Percentiles rank a stretch among this genome's conserved stretches.
These are phyloP conservation scores for Nicotiana noctiflora DNA, from an alignment of 257 asterid species.

Conservation along the genomic window DNA sequence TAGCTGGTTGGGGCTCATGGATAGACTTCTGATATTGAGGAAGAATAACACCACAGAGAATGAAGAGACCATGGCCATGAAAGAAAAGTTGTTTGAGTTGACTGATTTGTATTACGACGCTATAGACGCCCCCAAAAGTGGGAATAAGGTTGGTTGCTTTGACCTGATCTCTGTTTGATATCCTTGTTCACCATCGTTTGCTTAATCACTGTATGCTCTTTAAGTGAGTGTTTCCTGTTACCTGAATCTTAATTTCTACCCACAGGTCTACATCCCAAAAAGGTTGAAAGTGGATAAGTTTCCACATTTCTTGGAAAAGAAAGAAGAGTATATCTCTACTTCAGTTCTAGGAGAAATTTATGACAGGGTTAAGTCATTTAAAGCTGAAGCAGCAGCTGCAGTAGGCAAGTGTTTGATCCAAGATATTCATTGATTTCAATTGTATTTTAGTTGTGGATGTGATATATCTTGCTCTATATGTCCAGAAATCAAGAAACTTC, in stretches of 20 bases:
- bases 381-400: constrained; percentile 14
- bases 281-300: constrained; percentile 37
- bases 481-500: constrained; percentile 49
- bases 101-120: constrained; percentile 78
- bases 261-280: constrained; percentile 43
- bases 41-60: constrained; percentile 36
- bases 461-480: background rate
- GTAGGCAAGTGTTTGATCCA: constrained; percentile 29
- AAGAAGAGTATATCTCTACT: constrained; percentile 34
- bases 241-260: background rate
- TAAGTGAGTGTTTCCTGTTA: background rate
- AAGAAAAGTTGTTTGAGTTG: constrained; percentile 35
- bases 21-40: constrained; percentile 49
- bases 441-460: background rate
- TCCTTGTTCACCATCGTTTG: background rate
- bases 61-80: constrained; percentile 12
- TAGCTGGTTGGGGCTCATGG: constrained; percentile 73
- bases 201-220: background rate
- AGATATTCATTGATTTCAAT: background rate
- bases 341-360: constrained; percentile 60
- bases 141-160: constrained; percentile 51
- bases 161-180: background rate
- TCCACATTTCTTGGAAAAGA: constrained; percentile 69
- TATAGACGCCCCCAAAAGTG: constrained; percentile 83
- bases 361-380: constrained; percentile 31